phyloP scores from a whole-genome alignment of 2,329 filamentous ascomycete genomes.

The Passalora sequoiae region DNA sequence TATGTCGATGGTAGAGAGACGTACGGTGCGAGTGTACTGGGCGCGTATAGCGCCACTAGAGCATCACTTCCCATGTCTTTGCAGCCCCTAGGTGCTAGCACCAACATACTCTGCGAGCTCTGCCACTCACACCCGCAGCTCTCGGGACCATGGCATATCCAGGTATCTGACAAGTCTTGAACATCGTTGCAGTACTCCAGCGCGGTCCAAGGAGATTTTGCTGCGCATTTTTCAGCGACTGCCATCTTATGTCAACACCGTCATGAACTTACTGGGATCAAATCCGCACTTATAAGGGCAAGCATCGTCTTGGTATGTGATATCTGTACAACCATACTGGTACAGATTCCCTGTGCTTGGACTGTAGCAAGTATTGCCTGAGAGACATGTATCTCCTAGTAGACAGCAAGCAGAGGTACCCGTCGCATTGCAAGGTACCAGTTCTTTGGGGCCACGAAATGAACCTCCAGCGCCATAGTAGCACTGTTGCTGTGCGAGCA shows the following conservation, averaged over 20 bases:
- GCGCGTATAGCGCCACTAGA: conserved; percentile 29
- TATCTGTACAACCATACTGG: conserved; percentile 33
- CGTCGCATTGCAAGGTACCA: conserved; percentile 25
- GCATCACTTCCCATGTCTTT: conserved; percentile 30
- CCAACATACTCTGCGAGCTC: conserved; percentile 18
- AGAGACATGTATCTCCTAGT: conserved; percentile 28
- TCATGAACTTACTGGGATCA: conserved; percentile 20
- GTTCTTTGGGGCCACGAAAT: conserved; percentile 23
- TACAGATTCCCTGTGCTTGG: conserved; percentile 26
- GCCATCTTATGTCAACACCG: conserved; percentile 4
- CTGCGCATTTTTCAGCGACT: conserved; percentile 17
- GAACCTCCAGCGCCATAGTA: conserved; percentile 29
- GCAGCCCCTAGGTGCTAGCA: conserved; percentile 24
- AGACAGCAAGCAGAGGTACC: conserved; percentile 28
- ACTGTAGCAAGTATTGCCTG: conserved; percentile 30
- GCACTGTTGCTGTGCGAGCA: conserved; percentile 27
- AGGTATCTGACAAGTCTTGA: conserved; percentile 24
- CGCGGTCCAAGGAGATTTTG: conserved; percentile 28
- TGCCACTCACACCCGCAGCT: conserved; percentile 29
- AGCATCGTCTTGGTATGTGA: conserved; percentile 24
- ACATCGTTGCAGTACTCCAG: conserved; percentile 27
- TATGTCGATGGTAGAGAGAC: conserved; percentile 25
- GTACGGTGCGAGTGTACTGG: conserved; percentile 24
- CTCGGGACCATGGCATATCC: conserved; percentile 30
- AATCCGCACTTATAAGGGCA: conserved; percentile 32